phyloP scores from a whole-genome alignment of 192 early-diverging fungal species.

The Rhizophlyctis rosea region DNA sequence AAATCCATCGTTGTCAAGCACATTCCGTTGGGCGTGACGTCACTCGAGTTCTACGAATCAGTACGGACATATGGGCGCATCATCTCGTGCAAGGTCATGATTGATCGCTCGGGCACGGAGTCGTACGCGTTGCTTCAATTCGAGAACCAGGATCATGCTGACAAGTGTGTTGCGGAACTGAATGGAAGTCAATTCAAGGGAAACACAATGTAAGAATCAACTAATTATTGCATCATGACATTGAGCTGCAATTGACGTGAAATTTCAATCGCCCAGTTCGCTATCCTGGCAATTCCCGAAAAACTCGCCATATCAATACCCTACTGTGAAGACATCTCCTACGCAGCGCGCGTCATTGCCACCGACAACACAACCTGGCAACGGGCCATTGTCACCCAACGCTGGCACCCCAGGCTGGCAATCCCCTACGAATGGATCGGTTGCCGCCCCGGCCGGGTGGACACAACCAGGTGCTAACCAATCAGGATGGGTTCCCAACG shows the following conservation, averaged over 20 bases:
- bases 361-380: too few species aligned
- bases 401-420: background rate
- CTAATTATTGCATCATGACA: background rate
- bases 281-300: slow-evolving; percentile 49
- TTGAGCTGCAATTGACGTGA: background rate
- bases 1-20: slow-evolving; percentile 48
- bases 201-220: slow-evolving; percentile 31
- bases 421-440: background rate
- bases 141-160: slow-evolving; percentile 49
- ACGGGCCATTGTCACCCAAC: background rate
- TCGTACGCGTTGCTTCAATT: slow-evolving; percentile 47
- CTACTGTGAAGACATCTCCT: slow-evolving; percentile 13
- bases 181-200: slow-evolving; percentile 39
- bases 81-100: slow-evolving; percentile 52
- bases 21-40: slow-evolving; percentile 43
- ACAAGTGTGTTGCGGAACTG: slow-evolving; percentile 41
- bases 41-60: slow-evolving; percentile 40
- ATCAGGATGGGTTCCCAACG: background rate
- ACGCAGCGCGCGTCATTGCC: slow-evolving; percentile 14
- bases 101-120: slow-evolving; percentile 46
- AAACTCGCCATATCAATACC: slow-evolving; percentile 49
- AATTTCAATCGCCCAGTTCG: slow-evolving; percentile 15
- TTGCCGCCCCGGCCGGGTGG: background rate
- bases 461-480: background rate
- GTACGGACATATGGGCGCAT: slow-evolving; percentile 45